A percentile compares a stretch with the other conserved stretches of the same genome.
Conservation (phyloP, 495 filamentous ascomycete species). For the Jackrogersella minutella region DNA sequence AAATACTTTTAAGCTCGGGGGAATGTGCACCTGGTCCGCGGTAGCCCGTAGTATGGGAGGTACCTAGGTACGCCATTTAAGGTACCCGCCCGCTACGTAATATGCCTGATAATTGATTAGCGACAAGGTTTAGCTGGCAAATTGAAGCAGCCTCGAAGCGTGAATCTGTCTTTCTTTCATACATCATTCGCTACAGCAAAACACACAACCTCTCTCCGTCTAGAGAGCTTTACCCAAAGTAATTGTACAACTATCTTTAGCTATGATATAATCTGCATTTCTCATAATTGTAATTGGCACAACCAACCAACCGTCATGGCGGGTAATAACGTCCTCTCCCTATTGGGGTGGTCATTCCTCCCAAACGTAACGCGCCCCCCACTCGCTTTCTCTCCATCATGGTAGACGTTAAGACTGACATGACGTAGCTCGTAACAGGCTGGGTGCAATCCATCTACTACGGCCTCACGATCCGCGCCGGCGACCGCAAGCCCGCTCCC, state of each 20-base stretch:
- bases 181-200: conserved; percentile 1
- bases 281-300: not conserved
- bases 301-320: conserved; percentile 34
- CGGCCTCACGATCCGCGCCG: conserved; percentile 87
- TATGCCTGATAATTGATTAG: not conserved
- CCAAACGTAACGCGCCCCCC: conserved; percentile 66
- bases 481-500: conserved; percentile 80
- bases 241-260: not conserved
- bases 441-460: conserved; percentile 86
- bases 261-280: conserved; percentile 37
- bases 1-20: not conserved
- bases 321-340: conserved; percentile 66
- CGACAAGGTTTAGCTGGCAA: not conserved
- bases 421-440: conserved; percentile 73
- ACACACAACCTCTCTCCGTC: not conserved
- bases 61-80: too few relatives aligned
- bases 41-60: not conserved
- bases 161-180: not conserved
- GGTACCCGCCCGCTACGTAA: conserved; percentile 28
- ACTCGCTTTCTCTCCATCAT: not conserved
- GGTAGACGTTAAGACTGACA: not conserved
- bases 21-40: conserved; percentile 24
- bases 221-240: not conserved
- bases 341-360: conserved; percentile 81
- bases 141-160: not conserved